Percentiles rank a stretch among this genome's conserved stretches.
phyloP scores from a whole-genome alignment of 2,329 filamentous ascomycete species.

The Hypocrella siamensis region DNA sequence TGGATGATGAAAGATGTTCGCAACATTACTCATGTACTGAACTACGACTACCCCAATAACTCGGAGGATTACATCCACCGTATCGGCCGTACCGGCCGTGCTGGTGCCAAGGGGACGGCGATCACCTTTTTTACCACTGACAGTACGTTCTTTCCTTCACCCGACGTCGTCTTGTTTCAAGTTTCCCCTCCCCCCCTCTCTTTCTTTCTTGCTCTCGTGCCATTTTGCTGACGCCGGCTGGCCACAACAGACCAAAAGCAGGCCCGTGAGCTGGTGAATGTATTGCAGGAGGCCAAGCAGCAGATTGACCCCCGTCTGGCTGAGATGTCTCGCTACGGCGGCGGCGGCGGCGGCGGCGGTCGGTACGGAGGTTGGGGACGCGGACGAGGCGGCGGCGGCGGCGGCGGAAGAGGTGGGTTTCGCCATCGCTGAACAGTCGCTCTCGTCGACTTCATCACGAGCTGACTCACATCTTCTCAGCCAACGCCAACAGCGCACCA shows the following conservation, averaged over 20 bases:
- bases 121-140: constrained; percentile 99
- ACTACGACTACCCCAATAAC: constrained; percentile 99
- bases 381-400: constrained; percentile 29
- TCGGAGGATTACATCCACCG: constrained; percentile 97
- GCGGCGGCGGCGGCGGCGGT: constrained; percentile 64
- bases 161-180: too few species aligned
- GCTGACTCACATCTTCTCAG: constrained; percentile 19
- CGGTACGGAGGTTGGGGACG: constrained; percentile 59
- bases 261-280: constrained; percentile 87
- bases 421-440: constrained; percentile 16
- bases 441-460: constrained; percentile 13
- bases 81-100: constrained; percentile 90
- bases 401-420: constrained; percentile 29
- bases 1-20: constrained; percentile 68
- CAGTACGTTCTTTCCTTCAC: constrained; percentile 47
- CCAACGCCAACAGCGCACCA: constrained; percentile 34
- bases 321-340: constrained; percentile 90
- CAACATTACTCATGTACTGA: constrained; percentile 99
- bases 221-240: not conserved
- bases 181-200: too few species aligned
- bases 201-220: too few species aligned
- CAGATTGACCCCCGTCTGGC: constrained; percentile 89
- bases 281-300: constrained; percentile 94
- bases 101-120: constrained; percentile 85
- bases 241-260: constrained; percentile 58